phyloP scores from a whole-genome alignment of 257 asterid genomes.

The Plantago major region DNA sequence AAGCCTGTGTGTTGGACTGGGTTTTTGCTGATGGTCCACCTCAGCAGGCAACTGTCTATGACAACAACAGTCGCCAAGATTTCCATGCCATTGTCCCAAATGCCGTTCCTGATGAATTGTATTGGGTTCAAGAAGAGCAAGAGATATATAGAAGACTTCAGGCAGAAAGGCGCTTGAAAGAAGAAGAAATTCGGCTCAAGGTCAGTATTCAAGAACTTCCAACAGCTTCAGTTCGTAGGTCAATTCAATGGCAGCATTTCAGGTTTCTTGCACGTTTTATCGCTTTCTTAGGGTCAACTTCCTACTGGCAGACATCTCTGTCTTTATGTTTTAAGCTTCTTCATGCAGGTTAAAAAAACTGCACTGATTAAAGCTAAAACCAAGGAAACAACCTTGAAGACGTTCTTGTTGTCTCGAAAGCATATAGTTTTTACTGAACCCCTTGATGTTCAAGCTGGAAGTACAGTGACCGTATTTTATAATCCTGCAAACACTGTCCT shows the following conservation, averaged over 20 bases:
- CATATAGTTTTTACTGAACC: constrained; percentile 92
- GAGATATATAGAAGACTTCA: constrained; percentile 52
- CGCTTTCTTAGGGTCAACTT: constrained; percentile 8
- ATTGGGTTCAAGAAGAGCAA: constrained; percentile 83
- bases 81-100: constrained; percentile 76
- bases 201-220: constrained; percentile 30
- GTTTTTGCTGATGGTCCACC: constrained; percentile 97
- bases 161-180: constrained; percentile 65
- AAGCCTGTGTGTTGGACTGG: constrained; percentile 85
- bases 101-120: constrained; percentile 45
- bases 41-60: constrained; percentile 53
- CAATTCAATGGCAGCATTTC: constrained; percentile 2
- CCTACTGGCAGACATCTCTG: constrained; percentile 5
- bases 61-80: constrained; percentile 67
- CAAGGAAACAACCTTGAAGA: constrained; percentile 67
- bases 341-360: constrained; percentile 67
- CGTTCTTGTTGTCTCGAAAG: constrained; percentile 83
- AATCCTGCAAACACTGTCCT: constrained; percentile 85
- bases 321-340: constrained; percentile 15
- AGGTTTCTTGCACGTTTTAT: neutral
- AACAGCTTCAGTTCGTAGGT: constrained; percentile 11
- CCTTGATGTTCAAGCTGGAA: constrained; percentile 83
- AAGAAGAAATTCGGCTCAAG: constrained; percentile 73
- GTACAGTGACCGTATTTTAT: constrained; percentile 65
- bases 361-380: constrained; percentile 62